Conservation (phyloP, 2,329 filamentous ascomycete genomes). For the Fusarium succisae region DNA sequence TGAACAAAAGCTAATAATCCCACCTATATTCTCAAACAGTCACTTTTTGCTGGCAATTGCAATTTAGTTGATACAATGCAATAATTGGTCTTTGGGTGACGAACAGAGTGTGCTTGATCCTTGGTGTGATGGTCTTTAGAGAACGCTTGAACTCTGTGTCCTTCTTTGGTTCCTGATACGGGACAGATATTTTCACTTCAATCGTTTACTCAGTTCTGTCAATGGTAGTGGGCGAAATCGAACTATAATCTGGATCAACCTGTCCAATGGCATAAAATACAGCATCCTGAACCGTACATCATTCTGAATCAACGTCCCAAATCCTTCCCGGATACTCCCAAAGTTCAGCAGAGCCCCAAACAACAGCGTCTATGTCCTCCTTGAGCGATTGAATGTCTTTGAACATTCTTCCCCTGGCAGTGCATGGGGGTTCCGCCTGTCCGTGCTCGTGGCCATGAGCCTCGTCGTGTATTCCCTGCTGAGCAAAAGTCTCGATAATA, state of each 20-base stretch:
- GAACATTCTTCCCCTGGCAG: not conserved
- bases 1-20: not conserved
- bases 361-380: not conserved
- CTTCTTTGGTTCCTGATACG: not conserved
- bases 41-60: not conserved
- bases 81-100: not conserved
- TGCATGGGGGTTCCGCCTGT: not conserved
- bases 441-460: not conserved
- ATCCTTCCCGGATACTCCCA: not conserved
- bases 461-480: not conserved
- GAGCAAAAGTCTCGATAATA: not conserved
- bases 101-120: not conserved
- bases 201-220: not conserved
- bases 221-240: not conserved
- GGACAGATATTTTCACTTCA: accelerated
- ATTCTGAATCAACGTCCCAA: not conserved
- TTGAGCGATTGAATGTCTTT: not conserved
- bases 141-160: not conserved
- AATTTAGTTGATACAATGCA: not conserved
- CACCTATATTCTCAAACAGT: not conserved
- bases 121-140: not conserved
- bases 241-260: not conserved
- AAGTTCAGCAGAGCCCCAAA: not conserved
- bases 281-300: not conserved
- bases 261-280: not conserved